Evolutionary conservation across 2,329 filamentous ascomycete species (phyloP).

Genomic region (Immersiporthe knoxdaviesiana): DNA sequence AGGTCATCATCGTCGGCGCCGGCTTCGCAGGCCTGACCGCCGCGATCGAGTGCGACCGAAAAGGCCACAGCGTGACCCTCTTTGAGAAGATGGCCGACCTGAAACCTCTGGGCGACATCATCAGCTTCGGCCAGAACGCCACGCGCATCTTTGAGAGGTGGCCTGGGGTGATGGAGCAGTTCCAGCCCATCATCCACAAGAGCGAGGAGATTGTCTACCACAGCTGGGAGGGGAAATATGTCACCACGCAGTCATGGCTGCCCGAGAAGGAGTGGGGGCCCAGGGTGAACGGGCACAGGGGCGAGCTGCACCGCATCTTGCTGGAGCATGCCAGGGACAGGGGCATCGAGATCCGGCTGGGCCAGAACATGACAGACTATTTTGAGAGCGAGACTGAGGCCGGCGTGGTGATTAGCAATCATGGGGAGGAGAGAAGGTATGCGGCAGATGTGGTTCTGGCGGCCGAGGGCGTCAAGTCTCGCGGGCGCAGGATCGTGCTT

Average conservation of each 20-base stretch:
- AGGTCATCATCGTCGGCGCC: constrained; percentile 50
- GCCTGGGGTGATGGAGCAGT: constrained; percentile 50
- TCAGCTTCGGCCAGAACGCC: constrained; percentile 60
- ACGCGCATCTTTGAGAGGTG: constrained; percentile 61
- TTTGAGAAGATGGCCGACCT: constrained; percentile 52
- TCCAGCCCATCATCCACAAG: constrained; percentile 54
- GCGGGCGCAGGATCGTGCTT: constrained; percentile 46
- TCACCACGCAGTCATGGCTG: constrained; percentile 47
- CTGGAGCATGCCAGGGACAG: constrained; percentile 52
- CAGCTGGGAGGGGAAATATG: constrained; percentile 50
- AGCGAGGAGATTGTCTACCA: constrained; percentile 45
- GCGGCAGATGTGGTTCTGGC: constrained; percentile 47
- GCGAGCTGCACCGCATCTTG: constrained; percentile 55
- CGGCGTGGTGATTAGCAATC: constrained; percentile 46
- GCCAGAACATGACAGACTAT: constrained; percentile 47
- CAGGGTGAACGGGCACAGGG: constrained; percentile 58
- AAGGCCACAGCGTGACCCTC: constrained; percentile 52
- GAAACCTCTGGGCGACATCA: constrained; percentile 52
- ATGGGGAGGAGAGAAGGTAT: constrained; percentile 44
- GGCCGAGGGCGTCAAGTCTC: constrained; percentile 50
- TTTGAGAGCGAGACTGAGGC: constrained; percentile 46
- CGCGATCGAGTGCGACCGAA: constrained; percentile 59
- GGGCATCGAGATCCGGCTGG: constrained; percentile 51
- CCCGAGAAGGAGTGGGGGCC: constrained; percentile 43
- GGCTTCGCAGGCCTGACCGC: constrained; percentile 62